Percentiles rank a stretch among this genome's conserved stretches.
Conservation (phyloP, 352 stramenopile genomes). For the Pythium coloratum region DNA sequence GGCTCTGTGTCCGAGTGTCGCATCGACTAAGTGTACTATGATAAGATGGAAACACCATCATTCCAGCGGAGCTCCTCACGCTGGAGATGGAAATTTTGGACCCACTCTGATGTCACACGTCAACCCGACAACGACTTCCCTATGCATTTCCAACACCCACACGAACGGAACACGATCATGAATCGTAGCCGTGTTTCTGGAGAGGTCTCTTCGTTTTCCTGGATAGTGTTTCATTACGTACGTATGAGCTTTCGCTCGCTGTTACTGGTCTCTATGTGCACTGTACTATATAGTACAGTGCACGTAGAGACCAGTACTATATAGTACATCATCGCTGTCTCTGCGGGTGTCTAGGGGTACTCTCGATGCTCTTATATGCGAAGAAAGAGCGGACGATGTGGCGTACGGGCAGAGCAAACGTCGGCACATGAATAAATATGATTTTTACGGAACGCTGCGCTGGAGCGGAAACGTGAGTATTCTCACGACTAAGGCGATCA, state of each 20-base stretch:
- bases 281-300: neutral
- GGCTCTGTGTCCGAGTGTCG: neutral
- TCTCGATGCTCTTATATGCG: constrained; percentile 11
- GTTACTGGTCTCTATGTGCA: too few relatives aligned
- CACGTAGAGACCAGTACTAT: too few relatives aligned
- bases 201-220: too few relatives aligned
- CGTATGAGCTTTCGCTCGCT: too few relatives aligned
- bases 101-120: neutral
- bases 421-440: constrained; percentile 8
- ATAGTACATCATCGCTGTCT: constrained; percentile 4
- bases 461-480: constrained; percentile 8
- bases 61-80: neutral
- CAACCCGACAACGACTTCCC: neutral
- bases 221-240: too few relatives aligned
- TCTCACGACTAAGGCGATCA: constrained; percentile 4
- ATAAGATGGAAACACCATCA: neutral
- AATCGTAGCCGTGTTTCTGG: too few relatives aligned
- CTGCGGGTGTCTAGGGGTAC: constrained; percentile 12
- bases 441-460: constrained; percentile 7
- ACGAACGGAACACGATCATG: too few relatives aligned
- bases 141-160: neutral
- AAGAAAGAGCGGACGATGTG: constrained; percentile 9
- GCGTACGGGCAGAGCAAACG: neutral
- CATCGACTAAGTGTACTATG: neutral
- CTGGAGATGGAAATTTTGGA: neutral